phyloP scores from a whole-genome alignment of 2,329 filamentous ascomycete genomes.

The Phaeosphaeriaceae sp. region DNA sequence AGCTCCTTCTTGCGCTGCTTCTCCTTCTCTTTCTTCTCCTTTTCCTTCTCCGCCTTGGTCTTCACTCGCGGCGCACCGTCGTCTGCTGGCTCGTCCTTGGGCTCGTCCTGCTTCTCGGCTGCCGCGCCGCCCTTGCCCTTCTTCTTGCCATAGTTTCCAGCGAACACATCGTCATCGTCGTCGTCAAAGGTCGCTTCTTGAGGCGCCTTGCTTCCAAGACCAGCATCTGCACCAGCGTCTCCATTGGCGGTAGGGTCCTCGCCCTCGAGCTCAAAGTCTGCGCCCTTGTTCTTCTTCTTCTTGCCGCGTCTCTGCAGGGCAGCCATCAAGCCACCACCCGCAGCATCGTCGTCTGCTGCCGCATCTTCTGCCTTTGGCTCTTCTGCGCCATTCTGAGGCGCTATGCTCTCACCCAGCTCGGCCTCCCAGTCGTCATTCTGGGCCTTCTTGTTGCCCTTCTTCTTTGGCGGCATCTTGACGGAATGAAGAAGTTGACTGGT shows the following conservation, averaged over 20 bases:
- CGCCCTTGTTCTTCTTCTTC: constrained; percentile 86
- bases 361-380: constrained; percentile 36
- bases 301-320: constrained; percentile 63
- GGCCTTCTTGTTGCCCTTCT: constrained; percentile 88
- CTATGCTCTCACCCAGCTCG: constrained; percentile 81
- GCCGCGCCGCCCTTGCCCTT: constrained; percentile 69
- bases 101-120: constrained; percentile 48
- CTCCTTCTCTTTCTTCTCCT: constrained; percentile 95
- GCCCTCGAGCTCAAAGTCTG: constrained; percentile 73
- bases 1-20: constrained; percentile 99
- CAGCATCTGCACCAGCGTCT: constrained; percentile 49
- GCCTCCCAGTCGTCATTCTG: constrained; percentile 96
- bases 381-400: constrained; percentile 62
- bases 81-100: constrained; percentile 48
- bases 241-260: constrained; percentile 62
- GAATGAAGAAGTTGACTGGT: constrained; percentile 1
- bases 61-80: constrained; percentile 66
- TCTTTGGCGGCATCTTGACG: constrained; percentile 85
- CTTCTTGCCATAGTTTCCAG: constrained; percentile 69
- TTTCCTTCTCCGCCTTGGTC: constrained; percentile 98
- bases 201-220: constrained; percentile 73
- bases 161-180: constrained; percentile 85
- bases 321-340: constrained; percentile 58
- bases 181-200: constrained; percentile 74
- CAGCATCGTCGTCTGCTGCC: constrained; percentile 58